These are phyloP conservation scores for Glebionis coronaria DNA, from an alignment of 129 eudicot species.

Conservation along the genomic window DNA sequence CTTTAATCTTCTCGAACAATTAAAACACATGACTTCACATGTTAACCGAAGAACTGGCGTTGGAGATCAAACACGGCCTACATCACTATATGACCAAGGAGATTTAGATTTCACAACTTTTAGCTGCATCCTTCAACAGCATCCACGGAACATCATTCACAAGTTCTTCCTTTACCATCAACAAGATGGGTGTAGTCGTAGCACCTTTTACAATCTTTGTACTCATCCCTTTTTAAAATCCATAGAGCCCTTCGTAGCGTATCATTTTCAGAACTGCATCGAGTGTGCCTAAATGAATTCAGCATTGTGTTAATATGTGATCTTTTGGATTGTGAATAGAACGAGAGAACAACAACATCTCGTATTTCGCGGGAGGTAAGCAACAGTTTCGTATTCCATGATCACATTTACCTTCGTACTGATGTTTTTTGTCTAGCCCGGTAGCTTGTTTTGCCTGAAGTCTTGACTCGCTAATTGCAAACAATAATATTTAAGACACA, in stretches of 20 bases:
- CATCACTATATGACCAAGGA: neutral
- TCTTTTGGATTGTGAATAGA: neutral
- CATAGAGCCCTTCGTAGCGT: slow-evolving; percentile 62
- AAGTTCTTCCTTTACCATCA: slow-evolving; percentile 85
- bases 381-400: neutral
- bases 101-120: slow-evolving; percentile 13
- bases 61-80: too few species aligned
- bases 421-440: slow-evolving; percentile 62
- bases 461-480: slow-evolving; percentile 51
- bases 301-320: neutral
- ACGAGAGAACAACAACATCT: neutral
- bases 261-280: slow-evolving; percentile 80
- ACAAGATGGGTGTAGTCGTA: slow-evolving; percentile 79
- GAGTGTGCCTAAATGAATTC: slow-evolving; percentile 42
- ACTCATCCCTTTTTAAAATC: slow-evolving; percentile 80
- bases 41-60: too few species aligned
- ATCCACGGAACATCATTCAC: slow-evolving; percentile 60
- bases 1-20: too few species aligned
- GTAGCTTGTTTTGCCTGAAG: slow-evolving; percentile 72
- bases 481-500: slow-evolving; percentile 1
- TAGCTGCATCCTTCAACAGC: too few species aligned
- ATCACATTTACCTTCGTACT: slow-evolving; percentile 52
- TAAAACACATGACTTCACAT: too few species aligned
- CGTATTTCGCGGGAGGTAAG: neutral
- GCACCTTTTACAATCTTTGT: slow-evolving; percentile 82